A percentile compares a stretch with the other conserved stretches of the same genome.
phyloP scores from a whole-genome alignment of 192 early-diverging fungal species.

The Thamnidium elegans region DNA sequence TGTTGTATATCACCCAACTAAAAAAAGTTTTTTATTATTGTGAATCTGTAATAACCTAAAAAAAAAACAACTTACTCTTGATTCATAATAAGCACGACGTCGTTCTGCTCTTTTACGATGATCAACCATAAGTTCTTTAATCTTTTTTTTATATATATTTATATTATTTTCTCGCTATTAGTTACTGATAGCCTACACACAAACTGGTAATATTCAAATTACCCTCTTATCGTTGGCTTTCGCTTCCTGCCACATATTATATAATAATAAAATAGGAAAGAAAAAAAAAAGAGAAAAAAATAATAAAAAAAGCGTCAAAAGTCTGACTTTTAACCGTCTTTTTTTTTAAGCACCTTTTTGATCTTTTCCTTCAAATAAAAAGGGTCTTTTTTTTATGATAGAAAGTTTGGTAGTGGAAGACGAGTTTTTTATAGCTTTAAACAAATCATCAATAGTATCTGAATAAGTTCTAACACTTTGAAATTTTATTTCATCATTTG shows the following conservation, averaged over 20 bases:
- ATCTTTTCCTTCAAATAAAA: too few species aligned
- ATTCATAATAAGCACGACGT: constrained; percentile 46
- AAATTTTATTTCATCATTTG: constrained; percentile 9
- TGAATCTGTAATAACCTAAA: neutral
- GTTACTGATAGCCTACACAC: neutral
- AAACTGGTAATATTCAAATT: neutral
- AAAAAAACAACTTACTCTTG: constrained; percentile 33
- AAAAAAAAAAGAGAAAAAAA: constrained; percentile 19
- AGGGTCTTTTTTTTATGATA: too few species aligned
- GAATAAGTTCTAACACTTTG: too few species aligned
- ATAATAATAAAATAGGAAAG: constrained; percentile 5
- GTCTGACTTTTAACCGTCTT: too few species aligned
- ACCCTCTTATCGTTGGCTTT: constrained; percentile 36
- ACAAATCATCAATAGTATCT: too few species aligned
- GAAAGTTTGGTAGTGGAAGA: too few species aligned
- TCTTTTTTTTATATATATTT: constrained; percentile 12
- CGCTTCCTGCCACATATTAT: constrained; percentile 35
- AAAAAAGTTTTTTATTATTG: neutral
- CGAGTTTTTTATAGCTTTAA: too few species aligned
- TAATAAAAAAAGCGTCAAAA: neutral
- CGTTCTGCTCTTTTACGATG: constrained; percentile 50
- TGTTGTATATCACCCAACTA: constrained; percentile 48
- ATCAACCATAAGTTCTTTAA: constrained; percentile 49
- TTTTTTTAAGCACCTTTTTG: too few species aligned
- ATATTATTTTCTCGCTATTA: neutral